Evolutionary conservation across 176 grass and related monocot species (phyloP).

Genomic region (Canna indica): DNA sequence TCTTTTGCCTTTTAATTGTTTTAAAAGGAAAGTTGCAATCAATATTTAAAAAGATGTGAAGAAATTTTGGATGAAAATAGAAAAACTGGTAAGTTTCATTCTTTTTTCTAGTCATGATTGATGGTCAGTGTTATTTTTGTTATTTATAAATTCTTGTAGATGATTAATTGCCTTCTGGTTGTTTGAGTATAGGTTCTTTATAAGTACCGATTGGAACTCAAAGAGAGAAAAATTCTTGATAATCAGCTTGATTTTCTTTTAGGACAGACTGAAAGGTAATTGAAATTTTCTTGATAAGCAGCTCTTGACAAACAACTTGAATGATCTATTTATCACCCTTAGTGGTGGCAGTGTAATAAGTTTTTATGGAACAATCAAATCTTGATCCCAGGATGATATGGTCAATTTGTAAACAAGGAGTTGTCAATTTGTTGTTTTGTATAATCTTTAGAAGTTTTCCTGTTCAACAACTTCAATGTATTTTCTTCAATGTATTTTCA

Average conservation of each 20-base stretch:
- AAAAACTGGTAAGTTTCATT: slow-evolving; percentile 66
- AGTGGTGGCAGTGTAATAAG: not conserved
- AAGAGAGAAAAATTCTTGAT: slow-evolving; percentile 80
- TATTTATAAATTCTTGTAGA: slow-evolving; percentile 2
- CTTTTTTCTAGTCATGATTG: not conserved
- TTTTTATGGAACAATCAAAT: not conserved
- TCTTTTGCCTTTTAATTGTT: no score
- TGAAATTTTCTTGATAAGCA: slow-evolving; percentile 32
- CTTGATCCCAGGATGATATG: slow-evolving; percentile 9
- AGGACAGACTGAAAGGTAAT: slow-evolving; percentile 95
- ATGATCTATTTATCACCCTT: not conserved
- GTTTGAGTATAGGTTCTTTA: slow-evolving; percentile 67
- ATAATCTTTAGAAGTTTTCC: no score
- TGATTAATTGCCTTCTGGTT: slow-evolving; percentile 18
- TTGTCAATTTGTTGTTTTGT: no score
- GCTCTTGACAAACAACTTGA: no score
- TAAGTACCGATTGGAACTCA: slow-evolving; percentile 81
- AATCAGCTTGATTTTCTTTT: slow-evolving; percentile 98
- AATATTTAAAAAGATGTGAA: slow-evolving; percentile 99
- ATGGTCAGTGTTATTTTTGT: not conserved
- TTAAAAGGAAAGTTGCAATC: slow-evolving; percentile 75
- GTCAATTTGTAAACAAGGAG: no score
- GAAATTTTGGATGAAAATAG: slow-evolving; percentile 99
- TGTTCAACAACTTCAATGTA: no score
- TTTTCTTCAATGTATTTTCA: no score